These are phyloP conservation scores for Metschnikowia matae DNA, from an alignment of 805 yeast species.

Conservation along the genomic window DNA sequence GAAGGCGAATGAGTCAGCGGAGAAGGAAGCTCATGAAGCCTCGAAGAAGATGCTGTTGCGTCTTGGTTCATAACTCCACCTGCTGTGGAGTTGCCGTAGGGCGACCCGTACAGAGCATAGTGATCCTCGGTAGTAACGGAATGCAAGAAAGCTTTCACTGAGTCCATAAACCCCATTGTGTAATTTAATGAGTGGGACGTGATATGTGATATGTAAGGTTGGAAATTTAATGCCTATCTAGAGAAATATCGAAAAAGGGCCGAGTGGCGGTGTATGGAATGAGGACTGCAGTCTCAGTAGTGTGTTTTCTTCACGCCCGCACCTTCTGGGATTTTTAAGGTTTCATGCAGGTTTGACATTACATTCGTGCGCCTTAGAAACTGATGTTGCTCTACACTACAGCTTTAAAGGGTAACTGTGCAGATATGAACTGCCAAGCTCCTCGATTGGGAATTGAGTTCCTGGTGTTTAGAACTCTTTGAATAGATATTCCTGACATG, in stretches of 20 bases:
- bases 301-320: slow-evolving; percentile 1
- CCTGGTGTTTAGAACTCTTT: too few relatives aligned
- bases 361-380: neutral
- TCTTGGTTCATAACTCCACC: slow-evolving; percentile 15
- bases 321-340: neutral
- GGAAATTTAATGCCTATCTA: neutral
- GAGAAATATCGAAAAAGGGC: neutral
- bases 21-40: slow-evolving; percentile 35
- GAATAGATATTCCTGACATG: too few relatives aligned
- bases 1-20: slow-evolving; percentile 29
- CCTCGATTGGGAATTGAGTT: too few relatives aligned
- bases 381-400: neutral
- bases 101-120: slow-evolving; percentile 49
- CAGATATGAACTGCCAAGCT: neutral
- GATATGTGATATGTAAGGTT: neutral
- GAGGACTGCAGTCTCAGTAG: neutral
- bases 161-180: slow-evolving; percentile 37
- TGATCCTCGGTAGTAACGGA: slow-evolving; percentile 57
- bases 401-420: neutral
- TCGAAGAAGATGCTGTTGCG: slow-evolving; percentile 24
- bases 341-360: slow-evolving; percentile 1
- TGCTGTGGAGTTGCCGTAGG: slow-evolving; percentile 17
- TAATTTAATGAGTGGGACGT: too few relatives aligned
- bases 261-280: neutral
- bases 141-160: slow-evolving; percentile 38